Evolutionary conservation across 2,329 filamentous ascomycete species (phyloP).

Genomic region (Xylariaceae sp.): DNA sequence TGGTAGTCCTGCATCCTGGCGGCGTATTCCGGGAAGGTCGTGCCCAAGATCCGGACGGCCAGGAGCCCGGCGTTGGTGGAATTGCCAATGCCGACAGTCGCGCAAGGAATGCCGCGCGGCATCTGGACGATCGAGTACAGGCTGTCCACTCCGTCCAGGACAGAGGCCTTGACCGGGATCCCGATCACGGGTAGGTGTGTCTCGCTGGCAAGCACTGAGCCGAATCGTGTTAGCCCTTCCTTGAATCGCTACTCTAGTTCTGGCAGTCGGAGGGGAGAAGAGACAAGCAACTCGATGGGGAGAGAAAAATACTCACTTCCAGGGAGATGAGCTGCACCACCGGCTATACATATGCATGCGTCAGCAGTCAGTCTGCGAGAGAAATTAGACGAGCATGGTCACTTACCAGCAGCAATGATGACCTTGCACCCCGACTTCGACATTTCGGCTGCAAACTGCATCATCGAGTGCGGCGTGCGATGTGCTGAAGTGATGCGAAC

Average conservation of each 20-base stretch:
- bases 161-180: constrained; percentile 67
- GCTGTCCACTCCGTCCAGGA: constrained; percentile 64
- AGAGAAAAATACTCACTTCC: constrained; percentile 57
- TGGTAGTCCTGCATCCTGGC: constrained; percentile 54
- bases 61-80: constrained; percentile 68
- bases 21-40: constrained; percentile 47
- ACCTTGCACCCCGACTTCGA: constrained; percentile 60
- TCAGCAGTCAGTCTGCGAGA: not conserved
- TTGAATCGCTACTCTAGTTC: constrained; percentile 2
- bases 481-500: constrained; percentile 75
- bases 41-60: constrained; percentile 61
- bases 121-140: constrained; percentile 70
- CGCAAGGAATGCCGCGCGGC: constrained; percentile 65
- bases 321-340: constrained; percentile 65
- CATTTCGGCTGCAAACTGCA: constrained; percentile 55
- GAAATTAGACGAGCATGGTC: not conserved
- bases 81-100: constrained; percentile 74
- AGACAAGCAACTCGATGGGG: constrained; percentile 18
- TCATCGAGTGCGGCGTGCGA: constrained; percentile 65
- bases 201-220: constrained; percentile 32
- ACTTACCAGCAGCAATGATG: constrained; percentile 56
- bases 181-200: constrained; percentile 69
- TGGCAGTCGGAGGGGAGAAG: not conserved
- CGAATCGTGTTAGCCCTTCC: constrained; percentile 1
- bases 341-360: constrained; percentile 38